Conservation (phyloP, 2,329 filamentous ascomycete species). For the Cladophialophora psammophila region DNA sequence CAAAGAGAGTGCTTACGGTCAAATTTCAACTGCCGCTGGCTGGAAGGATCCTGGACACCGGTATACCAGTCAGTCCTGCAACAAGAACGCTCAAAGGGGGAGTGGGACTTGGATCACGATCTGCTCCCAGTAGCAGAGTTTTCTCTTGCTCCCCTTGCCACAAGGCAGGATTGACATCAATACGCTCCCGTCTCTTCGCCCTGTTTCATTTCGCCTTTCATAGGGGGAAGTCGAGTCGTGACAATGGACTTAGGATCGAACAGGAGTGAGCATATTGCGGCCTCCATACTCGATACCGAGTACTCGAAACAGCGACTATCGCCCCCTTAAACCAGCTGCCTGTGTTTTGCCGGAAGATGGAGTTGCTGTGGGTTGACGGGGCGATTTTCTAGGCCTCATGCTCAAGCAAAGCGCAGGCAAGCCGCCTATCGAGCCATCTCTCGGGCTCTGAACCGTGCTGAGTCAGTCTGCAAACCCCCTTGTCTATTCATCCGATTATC, state of each 20-base stretch:
- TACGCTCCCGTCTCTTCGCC: neutral
- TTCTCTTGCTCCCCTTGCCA: neutral
- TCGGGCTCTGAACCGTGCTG: slow-evolving; percentile 17
- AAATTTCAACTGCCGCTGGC: slow-evolving; percentile 9
- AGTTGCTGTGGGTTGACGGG: neutral
- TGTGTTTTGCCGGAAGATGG: neutral
- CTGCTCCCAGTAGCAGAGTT: neutral
- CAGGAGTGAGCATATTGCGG: neutral
- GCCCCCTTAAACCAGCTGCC: neutral
- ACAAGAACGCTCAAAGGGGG: neutral
- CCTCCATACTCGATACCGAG: neutral
- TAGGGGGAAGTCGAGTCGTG: neutral
- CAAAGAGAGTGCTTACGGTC: slow-evolving; percentile 4
- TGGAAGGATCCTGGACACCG: neutral
- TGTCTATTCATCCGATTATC: slow-evolving; percentile 3
- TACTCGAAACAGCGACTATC: neutral
- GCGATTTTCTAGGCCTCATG: slow-evolving; percentile 16
- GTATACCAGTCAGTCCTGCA: neutral
- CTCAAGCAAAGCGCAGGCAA: slow-evolving; percentile 2
- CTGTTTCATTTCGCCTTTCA: neutral
- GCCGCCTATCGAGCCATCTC: slow-evolving; percentile 12
- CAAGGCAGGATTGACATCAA: neutral
- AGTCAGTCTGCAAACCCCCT: slow-evolving; percentile 23
- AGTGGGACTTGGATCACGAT: slow-evolving; percentile 8
- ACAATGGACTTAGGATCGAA: neutral